Evolutionary conservation across 345 rosid species (phyloP), one percentile per base, ranked within the genome.

Genomic region (Anastatica hierochuntica): DNA sequence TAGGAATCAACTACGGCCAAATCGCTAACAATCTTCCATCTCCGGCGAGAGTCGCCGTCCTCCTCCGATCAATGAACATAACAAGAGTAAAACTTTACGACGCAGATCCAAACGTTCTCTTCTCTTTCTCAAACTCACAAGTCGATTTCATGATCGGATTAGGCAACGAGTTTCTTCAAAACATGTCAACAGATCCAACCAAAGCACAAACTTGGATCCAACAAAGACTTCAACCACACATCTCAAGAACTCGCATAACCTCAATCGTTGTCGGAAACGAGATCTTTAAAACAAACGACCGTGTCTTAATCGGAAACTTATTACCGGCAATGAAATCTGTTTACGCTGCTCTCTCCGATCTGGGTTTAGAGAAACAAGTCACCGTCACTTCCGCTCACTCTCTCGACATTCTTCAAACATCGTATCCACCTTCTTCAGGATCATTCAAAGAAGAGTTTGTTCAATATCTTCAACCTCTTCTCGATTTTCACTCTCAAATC

Each of bases 1-100:
- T 90, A 10, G 97, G 97, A 57, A 92, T 92, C 30, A 92, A 92
- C 78, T 92, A 92, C 34, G 97, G 99, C 0, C 95, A 88, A 64
- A 78, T 85, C 2, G 99, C 85, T 8, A 74, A 88, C 72, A 74
- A 92, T 71, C 94, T 92, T 10, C 97, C 95, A 2, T 57, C 95
- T 10, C 97, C 89, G 1, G 45, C 79, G 8, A 75, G 75, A 0
- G 99, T 92, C 2, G 49, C 76, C 0, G 17, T 20, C 10, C 86
- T 92, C 8, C 80, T 92, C 35, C 52, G 71, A 29, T 76, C 95
- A 14, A 70, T 92, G 43, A 79, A 85, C 64, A 67, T 88, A 66
- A 76, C 75, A 31, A 68, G 85, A 65, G 82, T 80, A 8, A 88
- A 83, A 54, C 81, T 88, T 42, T 92, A 88, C 42, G 95, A 92